Conservation (phyloP, 768 basidiomycete species). For the Pholiota molesta region DNA sequence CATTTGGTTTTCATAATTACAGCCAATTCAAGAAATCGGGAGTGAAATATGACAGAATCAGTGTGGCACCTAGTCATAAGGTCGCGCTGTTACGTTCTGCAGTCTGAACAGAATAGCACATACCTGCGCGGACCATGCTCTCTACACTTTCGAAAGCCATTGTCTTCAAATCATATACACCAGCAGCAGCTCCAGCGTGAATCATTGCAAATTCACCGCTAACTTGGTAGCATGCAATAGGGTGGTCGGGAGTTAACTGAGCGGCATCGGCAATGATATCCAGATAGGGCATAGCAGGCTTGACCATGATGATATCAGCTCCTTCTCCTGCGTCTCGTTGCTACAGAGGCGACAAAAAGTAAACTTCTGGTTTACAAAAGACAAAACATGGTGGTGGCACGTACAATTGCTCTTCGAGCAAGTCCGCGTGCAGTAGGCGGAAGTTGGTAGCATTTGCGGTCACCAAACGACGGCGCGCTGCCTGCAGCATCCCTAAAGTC, state of each 20-base stretch:
- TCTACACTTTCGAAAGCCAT: conserved; percentile 97
- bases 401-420: conserved; percentile 89
- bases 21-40: conserved; percentile 95
- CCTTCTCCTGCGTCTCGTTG: conserved; percentile 88
- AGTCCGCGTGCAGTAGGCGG: conserved; percentile 88
- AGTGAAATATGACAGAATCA: conserved; percentile 95
- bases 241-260: conserved; percentile 79
- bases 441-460: conserved; percentile 98
- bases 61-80: conserved; percentile 65
- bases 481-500: conserved; percentile 89
- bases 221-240: conserved; percentile 97
- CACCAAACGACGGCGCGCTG: conserved; percentile 91
- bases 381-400: conserved; percentile 30
- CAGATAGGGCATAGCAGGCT: conserved; percentile 94
- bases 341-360: conserved; percentile 41
- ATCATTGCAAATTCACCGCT: conserved; percentile 99
- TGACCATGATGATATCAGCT: conserved; percentile 99
- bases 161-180: conserved; percentile 87
- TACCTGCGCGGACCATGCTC: conserved; percentile 90
- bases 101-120: conserved; percentile 25
- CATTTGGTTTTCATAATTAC: conserved; percentile 16
- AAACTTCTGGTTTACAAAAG: neutral
- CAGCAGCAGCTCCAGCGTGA: conserved; percentile 88
- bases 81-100: neutral
- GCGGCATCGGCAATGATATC: conserved; percentile 93